Conservation (phyloP, 208 protist genomes). For the Porcisia deanei region DNA sequence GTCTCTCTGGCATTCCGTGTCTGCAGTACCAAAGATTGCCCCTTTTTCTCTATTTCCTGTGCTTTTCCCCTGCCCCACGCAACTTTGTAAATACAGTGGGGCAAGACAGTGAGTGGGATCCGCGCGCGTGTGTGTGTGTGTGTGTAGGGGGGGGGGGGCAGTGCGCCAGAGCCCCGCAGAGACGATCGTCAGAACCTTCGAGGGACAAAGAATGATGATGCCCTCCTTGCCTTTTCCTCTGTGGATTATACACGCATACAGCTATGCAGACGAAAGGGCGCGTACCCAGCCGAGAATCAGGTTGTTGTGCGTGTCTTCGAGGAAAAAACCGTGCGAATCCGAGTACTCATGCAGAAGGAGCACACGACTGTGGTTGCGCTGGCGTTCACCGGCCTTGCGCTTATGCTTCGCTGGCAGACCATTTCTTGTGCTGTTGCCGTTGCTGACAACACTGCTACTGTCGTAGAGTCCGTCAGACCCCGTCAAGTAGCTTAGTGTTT, state of each 20-base stretch:
- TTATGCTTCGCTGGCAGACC: neutral
- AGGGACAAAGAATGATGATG: too few species aligned
- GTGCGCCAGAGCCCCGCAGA: too few species aligned
- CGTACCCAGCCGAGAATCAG: slow-evolving; percentile 51
- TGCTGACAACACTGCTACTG: neutral
- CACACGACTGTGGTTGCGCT: slow-evolving; percentile 35
- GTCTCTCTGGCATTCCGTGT: neutral
- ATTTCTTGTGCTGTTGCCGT: neutral
- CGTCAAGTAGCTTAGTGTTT: slow-evolving; percentile 34
- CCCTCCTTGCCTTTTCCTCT: neutral
- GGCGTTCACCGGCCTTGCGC: neutral
- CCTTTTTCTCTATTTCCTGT: too few species aligned
- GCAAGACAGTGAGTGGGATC: neutral
- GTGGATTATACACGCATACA: neutral
- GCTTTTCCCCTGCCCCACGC: neutral
- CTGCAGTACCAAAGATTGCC: too few species aligned
- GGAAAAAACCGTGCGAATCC: slow-evolving; percentile 31
- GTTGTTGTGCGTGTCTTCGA: slow-evolving; percentile 46
- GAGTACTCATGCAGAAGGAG: slow-evolving; percentile 44
- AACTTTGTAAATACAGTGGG: neutral
- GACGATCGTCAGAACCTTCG: too few species aligned
- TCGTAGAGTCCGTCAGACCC: neutral
- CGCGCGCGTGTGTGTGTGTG: neutral
- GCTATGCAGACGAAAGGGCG: slow-evolving; percentile 5
- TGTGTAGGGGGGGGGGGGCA: too few species aligned